A percentile compares a stretch with the other conserved stretches of the same genome.
These are phyloP conservation scores for Knoxia roxburghii DNA, from an alignment of 257 asterid species.

Conservation along the genomic window DNA sequence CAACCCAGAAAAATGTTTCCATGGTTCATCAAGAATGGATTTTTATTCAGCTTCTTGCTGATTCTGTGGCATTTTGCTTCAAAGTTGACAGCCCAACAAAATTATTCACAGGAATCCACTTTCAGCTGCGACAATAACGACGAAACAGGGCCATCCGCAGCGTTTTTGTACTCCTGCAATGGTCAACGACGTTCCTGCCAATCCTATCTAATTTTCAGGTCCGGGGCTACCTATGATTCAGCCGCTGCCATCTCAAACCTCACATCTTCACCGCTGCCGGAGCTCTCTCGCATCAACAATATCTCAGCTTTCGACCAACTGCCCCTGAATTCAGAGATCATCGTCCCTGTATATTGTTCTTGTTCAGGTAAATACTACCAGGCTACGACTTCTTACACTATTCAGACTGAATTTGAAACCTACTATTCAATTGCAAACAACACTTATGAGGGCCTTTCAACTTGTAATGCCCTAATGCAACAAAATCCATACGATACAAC, in stretches of 20 bases:
- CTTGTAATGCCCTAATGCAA: slow-evolving; percentile 44
- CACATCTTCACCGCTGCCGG: slow-evolving; percentile 34
- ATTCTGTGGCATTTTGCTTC: slow-evolving; percentile 20
- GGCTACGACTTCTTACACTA: slow-evolving; percentile 46
- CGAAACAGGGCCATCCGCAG: slow-evolving; percentile 32
- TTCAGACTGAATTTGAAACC: slow-evolving; percentile 12
- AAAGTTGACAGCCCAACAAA: slow-evolving; percentile 34
- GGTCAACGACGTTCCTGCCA: slow-evolving; percentile 31
- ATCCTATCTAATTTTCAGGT: slow-evolving; percentile 44
- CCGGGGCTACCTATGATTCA: slow-evolving; percentile 33
- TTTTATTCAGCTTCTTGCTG: slow-evolving; percentile 15
- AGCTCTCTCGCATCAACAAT: slow-evolving; percentile 39
- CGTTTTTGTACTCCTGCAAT: slow-evolving; percentile 52
- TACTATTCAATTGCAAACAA: slow-evolving; percentile 43
- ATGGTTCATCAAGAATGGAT: slow-evolving; percentile 21
- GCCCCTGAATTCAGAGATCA: slow-evolving; percentile 33
- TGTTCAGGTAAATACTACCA: slow-evolving; percentile 55
- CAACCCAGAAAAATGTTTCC: neutral
- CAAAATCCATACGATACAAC: slow-evolving; percentile 27
- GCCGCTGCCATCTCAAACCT: slow-evolving; percentile 46
- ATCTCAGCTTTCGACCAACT: slow-evolving; percentile 31
- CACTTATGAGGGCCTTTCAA: slow-evolving; percentile 48
- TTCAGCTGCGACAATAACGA: slow-evolving; percentile 29
- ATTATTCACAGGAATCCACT: slow-evolving; percentile 36
- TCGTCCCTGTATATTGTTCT: slow-evolving; percentile 50